A percentile compares a stretch with the other conserved stretches of the same genome.
Conservation (phyloP, 2,329 filamentous ascomycete genomes). For the Cercospora nicotianae region DNA sequence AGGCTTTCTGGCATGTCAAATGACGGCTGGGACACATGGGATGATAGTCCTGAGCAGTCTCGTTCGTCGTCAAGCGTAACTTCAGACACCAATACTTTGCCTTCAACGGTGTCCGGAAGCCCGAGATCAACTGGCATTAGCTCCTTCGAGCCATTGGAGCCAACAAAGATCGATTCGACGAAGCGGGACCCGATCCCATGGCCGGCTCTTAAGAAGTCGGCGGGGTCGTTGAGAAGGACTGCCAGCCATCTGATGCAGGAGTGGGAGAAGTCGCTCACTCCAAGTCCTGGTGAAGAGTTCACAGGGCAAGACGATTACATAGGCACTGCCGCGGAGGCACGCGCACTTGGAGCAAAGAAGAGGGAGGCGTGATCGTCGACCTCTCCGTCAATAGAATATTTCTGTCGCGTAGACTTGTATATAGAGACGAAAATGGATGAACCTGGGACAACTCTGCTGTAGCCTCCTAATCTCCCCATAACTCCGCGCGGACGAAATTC, state of each 20-base stretch:
- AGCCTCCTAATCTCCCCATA: background rate
- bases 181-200: constrained; percentile 56
- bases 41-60: constrained; percentile 30
- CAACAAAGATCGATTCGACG: constrained; percentile 21
- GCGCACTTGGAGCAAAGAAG: constrained; percentile 23
- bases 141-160: constrained; percentile 12
- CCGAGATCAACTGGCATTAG: constrained; percentile 25
- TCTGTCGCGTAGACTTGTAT: constrained; percentile 1
- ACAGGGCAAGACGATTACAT: constrained; percentile 32
- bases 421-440: constrained; percentile 10
- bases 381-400: background rate
- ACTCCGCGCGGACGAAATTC: constrained; percentile 11
- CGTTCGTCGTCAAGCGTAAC: constrained; percentile 29
- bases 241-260: constrained; percentile 86
- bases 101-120: constrained; percentile 32
- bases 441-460: background rate
- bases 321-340: constrained; percentile 31
- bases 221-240: constrained; percentile 76
- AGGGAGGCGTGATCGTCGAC: constrained; percentile 12
- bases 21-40: constrained; percentile 38
- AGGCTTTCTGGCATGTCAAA: constrained; percentile 26
- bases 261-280: constrained; percentile 77
- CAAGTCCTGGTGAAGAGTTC: constrained; percentile 31
- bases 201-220: constrained; percentile 64
- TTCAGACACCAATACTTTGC: constrained; percentile 31